Evolutionary conservation across 768 basidiomycete species (phyloP).

Genomic region (Favolaschia claudopus): DNA sequence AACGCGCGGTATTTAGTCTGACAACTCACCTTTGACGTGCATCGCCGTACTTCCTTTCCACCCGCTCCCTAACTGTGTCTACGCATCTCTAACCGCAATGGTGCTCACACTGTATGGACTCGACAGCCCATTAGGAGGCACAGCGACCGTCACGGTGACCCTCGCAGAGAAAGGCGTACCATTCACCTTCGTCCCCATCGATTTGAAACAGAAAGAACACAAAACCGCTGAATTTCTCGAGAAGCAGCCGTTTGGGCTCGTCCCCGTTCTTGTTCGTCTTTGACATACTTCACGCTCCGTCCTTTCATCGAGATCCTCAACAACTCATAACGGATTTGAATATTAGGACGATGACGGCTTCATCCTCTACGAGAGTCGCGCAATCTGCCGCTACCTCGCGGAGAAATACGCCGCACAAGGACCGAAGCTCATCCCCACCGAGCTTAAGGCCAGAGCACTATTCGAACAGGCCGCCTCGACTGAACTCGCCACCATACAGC

Average conservation of each 20-base stretch:
- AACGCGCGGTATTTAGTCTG: too few relatives aligned
- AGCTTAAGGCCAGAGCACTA: conserved; percentile 32
- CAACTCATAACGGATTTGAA: not conserved
- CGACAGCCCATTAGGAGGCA: conserved; percentile 53
- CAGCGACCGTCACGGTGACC: conserved; percentile 54
- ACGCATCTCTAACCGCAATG: conserved; percentile 40
- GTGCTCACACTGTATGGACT: conserved; percentile 52
- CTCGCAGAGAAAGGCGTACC: conserved; percentile 65
- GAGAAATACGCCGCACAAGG: conserved; percentile 50
- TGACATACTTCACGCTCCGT: not conserved
- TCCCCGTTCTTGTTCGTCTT: conserved; percentile 59
- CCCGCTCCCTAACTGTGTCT: too few relatives aligned
- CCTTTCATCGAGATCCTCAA: not conserved
- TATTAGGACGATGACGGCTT: not conserved
- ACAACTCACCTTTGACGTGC: too few relatives aligned
- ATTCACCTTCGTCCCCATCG: conserved; percentile 56
- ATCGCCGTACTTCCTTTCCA: too few relatives aligned
- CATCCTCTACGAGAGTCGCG: conserved; percentile 57
- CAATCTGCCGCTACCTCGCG: conserved; percentile 54
- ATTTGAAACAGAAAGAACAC: conserved; percentile 54
- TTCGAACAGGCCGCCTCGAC: conserved; percentile 46
- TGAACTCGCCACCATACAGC: conserved; percentile 53
- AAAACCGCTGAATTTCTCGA: conserved; percentile 51
- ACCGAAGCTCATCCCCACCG: conserved; percentile 44
- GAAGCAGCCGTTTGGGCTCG: conserved; percentile 71